A percentile compares a stretch with the other conserved stretches of the same genome.
Evolutionary conservation across 2,329 filamentous ascomycete genomes (phyloP).

Genomic region (Alternaria brassicae): DNA sequence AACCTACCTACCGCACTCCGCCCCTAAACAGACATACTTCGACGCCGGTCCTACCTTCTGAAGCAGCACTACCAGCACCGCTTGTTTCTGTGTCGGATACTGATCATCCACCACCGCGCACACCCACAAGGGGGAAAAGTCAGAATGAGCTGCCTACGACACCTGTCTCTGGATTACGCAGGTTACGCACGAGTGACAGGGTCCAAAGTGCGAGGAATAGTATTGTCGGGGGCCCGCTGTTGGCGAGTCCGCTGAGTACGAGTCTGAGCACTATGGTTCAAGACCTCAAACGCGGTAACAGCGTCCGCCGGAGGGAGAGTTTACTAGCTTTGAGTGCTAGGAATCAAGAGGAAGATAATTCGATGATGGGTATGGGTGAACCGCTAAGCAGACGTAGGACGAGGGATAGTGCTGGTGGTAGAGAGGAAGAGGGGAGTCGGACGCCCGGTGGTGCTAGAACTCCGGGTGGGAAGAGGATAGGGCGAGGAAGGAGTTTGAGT

Average conservation of each 20-base stretch:
- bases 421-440: background rate
- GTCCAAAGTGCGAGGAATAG: constrained; percentile 52
- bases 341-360: constrained; percentile 10
- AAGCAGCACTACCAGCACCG: constrained; percentile 28
- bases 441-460: background rate
- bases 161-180: constrained; percentile 28
- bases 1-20: constrained; percentile 8
- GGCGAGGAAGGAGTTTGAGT: constrained; percentile 37
- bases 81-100: constrained; percentile 26
- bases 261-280: constrained; percentile 69
- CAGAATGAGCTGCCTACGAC: constrained; percentile 26
- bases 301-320: constrained; percentile 7
- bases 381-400: constrained; percentile 35
- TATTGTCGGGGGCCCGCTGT: constrained; percentile 61
- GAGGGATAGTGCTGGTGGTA: constrained; percentile 1
- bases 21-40: constrained; percentile 34
- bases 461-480: background rate
- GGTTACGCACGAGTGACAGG: constrained; percentile 45
- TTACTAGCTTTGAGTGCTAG: constrained; percentile 17
- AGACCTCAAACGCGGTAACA: constrained; percentile 66
- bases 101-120: constrained; percentile 19
- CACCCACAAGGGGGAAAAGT: constrained; percentile 19
- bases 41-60: constrained; percentile 40
- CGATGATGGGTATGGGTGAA: constrained; percentile 25
- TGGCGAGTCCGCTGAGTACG: constrained; percentile 67